These are phyloP conservation scores for Lepidium africanum DNA, from an alignment of 345 rosid genomes.

Conservation along the genomic window DNA sequence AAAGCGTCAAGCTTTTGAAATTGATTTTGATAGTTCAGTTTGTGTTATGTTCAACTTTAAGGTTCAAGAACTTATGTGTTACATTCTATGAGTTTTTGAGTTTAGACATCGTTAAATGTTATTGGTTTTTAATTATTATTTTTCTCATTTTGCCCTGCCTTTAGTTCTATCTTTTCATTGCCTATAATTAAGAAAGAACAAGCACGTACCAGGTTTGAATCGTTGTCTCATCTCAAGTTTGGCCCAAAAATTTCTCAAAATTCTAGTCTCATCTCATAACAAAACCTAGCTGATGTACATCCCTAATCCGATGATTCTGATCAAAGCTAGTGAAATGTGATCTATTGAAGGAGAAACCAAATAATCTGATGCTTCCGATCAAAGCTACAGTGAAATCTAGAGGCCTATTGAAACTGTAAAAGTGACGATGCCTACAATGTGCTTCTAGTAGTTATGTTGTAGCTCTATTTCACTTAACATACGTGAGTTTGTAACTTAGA, in stretches of 20 bases:
- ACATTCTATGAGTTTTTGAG: neutral
- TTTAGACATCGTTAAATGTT: neutral
- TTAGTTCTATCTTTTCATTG: neutral
- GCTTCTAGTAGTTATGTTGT: neutral
- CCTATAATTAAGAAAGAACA: neutral
- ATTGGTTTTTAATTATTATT: neutral
- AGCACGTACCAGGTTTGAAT: neutral
- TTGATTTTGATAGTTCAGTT: slow-evolving; percentile 18
- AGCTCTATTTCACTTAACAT: slow-evolving; percentile 1
- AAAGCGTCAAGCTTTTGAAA: neutral
- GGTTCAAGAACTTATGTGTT: neutral
- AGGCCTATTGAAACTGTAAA: neutral
- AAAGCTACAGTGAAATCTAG: no score
- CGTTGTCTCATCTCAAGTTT: neutral
- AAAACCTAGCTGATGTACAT: neutral
- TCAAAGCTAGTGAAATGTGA: no score
- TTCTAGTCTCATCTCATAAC: neutral
- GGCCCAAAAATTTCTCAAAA: neutral
- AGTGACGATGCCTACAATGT: neutral
- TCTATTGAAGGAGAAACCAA: no score
- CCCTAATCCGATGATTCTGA: neutral
- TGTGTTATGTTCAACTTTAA: neutral
- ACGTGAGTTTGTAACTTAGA: slow-evolving; percentile 46
- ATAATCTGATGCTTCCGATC: no score
- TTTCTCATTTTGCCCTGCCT: no score